Base-by-base conservation (phyloP, 306 rosid species). In the Castanea crenata region DNA sequence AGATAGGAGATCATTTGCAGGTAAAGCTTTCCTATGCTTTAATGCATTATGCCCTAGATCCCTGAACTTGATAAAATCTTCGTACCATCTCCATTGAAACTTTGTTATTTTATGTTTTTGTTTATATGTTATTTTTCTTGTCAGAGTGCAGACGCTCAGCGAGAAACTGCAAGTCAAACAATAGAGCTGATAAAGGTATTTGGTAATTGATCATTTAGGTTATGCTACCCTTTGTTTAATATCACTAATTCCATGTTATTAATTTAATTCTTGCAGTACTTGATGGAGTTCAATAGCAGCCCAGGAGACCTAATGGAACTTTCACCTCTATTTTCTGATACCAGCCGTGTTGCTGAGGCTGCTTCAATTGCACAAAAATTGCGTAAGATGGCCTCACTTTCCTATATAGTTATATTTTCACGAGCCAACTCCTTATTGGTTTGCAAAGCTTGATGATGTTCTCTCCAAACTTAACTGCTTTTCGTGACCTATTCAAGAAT, bases 1-100 rank as follows among this genome's bases (percentile, higher is more conserved):
- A 96, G 87, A 96, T 96, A 74, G 99, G 99, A 79, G 99, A 96
- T 89, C 98, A 96, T 87, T 90, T 96, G 85, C 99, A 96, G 96
- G 99, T 96, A 88, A 79, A 79, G 57, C 78, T 85, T 83, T 78
- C 78, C 68, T 61, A 72, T 57, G 83, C 76, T 72, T 77, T 57
- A 29, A 77, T 80, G 20, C 25, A 74, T 14, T 64, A 78, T 83
- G 76, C 56, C 69, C 78, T 10, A 18, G 57, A 55, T 79, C 73
- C 55, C 77, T 74, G 59, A 76, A 57, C 54, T 77, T 65, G 65
- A 46, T 77, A 27, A 80, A 21, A 35, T 59, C 69, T 12, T 59
- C 63, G 80, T 13, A 25, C 54, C 63, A 71, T 74, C 46, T 59
- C 55, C 34, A 78, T 75, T 79, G 63, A 34, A 34, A 77, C 19